Percentiles rank a stretch among this genome's conserved stretches.
Conservation (phyloP, 768 basidiomycete genomes). For the Suillus subluteus region DNA sequence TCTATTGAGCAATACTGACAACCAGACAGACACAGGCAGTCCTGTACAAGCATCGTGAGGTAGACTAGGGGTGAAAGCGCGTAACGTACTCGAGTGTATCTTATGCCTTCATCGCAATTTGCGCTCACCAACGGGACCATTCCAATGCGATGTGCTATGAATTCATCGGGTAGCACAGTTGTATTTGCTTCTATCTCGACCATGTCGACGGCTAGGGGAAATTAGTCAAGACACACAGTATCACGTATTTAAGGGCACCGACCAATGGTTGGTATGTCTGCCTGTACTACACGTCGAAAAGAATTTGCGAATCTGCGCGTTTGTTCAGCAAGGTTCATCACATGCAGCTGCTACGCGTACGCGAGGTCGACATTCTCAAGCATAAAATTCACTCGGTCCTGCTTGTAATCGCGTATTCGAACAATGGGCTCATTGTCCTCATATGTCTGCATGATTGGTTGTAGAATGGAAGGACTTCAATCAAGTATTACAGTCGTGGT, state of each 20-base stretch:
- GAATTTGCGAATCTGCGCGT: conserved; percentile 86
- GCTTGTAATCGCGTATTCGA: conserved; percentile 82
- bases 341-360: conserved; percentile 49
- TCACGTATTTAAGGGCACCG: conserved; percentile 33
- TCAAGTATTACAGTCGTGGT: conserved; percentile 7
- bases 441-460: conserved; percentile 36
- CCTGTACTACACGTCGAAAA: conserved; percentile 90
- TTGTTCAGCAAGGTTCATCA: conserved; percentile 18
- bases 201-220: conserved; percentile 85
- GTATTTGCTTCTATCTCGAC: conserved; percentile 93
- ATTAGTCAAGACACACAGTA: conserved; percentile 12
- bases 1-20: conserved; percentile 88
- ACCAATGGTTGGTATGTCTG: conserved; percentile 97
- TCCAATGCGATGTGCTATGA: conserved; percentile 94
- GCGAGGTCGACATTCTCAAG: conserved; percentile 96
- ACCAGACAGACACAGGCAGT: conserved; percentile 85
- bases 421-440: conserved; percentile 65
- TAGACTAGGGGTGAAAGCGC: conserved; percentile 8
- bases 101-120: conserved; percentile 88
- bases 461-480: background rate
- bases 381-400: conserved; percentile 88
- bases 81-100: conserved; percentile 66
- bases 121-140: conserved; percentile 89
- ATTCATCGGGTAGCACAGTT: conserved; percentile 94
- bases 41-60: conserved; percentile 48